phyloP scores from a whole-genome alignment of 1,139 yeast genomes.

The Candida albicans region DNA sequence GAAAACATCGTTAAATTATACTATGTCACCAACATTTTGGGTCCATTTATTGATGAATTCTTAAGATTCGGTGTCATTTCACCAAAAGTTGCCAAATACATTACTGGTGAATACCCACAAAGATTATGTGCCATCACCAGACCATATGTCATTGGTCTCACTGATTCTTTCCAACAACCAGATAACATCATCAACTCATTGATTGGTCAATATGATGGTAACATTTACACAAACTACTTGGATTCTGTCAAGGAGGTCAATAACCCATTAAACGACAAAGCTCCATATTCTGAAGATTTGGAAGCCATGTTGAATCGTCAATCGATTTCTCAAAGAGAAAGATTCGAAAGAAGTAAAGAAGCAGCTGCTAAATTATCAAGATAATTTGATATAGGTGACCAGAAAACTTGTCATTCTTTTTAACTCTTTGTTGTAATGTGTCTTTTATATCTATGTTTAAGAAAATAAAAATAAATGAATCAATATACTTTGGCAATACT shows the following conservation, averaged over 20 bases:
- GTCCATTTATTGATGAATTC: conserved; percentile 74
- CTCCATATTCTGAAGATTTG: conserved; percentile 57
- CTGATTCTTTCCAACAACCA: conserved; percentile 87
- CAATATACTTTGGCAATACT: background rate
- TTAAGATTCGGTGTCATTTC: conserved; percentile 62
- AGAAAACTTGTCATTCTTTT: background rate
- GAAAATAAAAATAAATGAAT: background rate
- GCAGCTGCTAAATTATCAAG: conserved; percentile 22
- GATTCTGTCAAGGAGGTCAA: conserved; percentile 49
- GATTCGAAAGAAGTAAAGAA: conserved; percentile 45
- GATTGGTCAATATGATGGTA: conserved; percentile 82
- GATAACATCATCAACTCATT: conserved; percentile 87
- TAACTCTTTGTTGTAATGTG: background rate
- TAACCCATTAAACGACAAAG: conserved; percentile 56
- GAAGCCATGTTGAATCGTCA: conserved; percentile 55
- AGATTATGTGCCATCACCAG: conserved; percentile 52
- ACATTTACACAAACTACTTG: conserved; percentile 79
- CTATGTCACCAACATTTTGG: conserved; percentile 60
- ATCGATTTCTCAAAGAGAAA: conserved; percentile 47
- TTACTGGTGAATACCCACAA: conserved; percentile 47
- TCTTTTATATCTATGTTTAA: background rate
- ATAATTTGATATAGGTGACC: conserved; percentile 1
- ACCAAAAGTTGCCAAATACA: conserved; percentile 31
- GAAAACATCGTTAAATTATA: conserved; percentile 15
- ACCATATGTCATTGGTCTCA: conserved; percentile 73